phyloP scores from a whole-genome alignment of 2,329 filamentous ascomycete species.

The Pestalotiopsis sp. region DNA sequence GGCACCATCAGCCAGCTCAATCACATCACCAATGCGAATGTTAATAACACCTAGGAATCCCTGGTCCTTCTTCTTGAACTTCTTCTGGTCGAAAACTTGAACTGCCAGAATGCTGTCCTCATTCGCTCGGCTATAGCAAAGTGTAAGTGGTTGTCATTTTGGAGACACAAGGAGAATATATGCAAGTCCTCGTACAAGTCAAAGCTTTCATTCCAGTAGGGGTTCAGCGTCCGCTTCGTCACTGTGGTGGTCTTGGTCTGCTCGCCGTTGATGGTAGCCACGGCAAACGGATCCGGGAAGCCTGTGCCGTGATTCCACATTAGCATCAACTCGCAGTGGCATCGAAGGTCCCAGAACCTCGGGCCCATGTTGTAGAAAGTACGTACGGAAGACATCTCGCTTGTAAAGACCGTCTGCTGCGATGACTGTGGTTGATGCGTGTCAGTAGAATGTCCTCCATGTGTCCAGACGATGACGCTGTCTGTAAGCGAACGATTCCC shows the following conservation, averaged over 20 bases:
- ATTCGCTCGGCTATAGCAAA: constrained; percentile 71
- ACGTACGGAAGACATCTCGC: constrained; percentile 97
- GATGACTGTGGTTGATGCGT: constrained; percentile 69
- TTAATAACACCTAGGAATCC: constrained; percentile 98
- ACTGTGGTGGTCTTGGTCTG: constrained; percentile 98
- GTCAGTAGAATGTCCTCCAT: constrained; percentile 37
- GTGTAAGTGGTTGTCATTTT: constrained; percentile 21
- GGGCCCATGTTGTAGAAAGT: constrained; percentile 9
- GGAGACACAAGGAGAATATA: constrained; percentile 16
- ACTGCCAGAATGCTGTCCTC: constrained; percentile 97
- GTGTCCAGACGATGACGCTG: constrained; percentile 5
- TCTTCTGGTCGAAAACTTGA: constrained; percentile 99
- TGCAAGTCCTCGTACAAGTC: constrained; percentile 75
- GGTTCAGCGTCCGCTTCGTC: constrained; percentile 96
- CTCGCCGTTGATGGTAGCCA: constrained; percentile 95
- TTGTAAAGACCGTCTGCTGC: constrained; percentile 98
- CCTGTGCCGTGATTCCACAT: constrained; percentile 53
- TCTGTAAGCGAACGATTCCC: background rate
- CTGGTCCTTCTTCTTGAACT: constrained; percentile 99
- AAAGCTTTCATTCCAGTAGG: constrained; percentile 99
- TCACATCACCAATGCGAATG: constrained; percentile 90
- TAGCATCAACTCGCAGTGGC: background rate
- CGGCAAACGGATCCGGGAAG: constrained; percentile 96
- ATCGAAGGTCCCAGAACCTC: background rate
- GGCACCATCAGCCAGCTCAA: constrained; percentile 85